Conservation (phyloP, 495 filamentous ascomycete species). For the Eremomyces bilateralis region DNA sequence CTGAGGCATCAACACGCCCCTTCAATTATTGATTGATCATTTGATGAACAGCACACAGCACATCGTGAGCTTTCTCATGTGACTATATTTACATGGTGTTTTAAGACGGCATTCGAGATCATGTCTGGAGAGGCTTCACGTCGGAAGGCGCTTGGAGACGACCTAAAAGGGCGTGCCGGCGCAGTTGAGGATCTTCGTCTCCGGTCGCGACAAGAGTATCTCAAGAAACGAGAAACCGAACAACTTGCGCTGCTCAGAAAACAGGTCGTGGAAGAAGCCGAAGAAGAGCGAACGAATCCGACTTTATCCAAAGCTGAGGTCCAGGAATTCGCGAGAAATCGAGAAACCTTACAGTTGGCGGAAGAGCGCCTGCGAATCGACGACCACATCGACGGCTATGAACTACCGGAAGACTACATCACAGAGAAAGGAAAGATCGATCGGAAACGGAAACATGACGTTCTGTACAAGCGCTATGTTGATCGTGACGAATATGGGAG, state of each 20-base stretch:
- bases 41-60: too few species aligned
- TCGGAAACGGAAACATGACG: constrained; percentile 72
- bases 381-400: constrained; percentile 89
- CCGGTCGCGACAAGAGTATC: constrained; percentile 73
- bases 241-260: constrained; percentile 62
- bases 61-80: too few species aligned
- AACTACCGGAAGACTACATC: constrained; percentile 85
- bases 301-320: constrained; percentile 58
- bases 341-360: constrained; percentile 66
- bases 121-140: too few species aligned
- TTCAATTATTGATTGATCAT: too few species aligned
- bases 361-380: constrained; percentile 78
- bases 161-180: too few species aligned
- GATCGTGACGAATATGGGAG: constrained; percentile 73
- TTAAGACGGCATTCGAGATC: too few species aligned
- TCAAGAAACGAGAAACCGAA: constrained; percentile 80
- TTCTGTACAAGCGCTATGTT: constrained; percentile 76
- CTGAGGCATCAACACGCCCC: too few species aligned
- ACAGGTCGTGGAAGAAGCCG: constrained; percentile 79
- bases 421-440: constrained; percentile 84
- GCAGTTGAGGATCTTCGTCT: constrained; percentile 50
- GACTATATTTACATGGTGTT: too few species aligned
- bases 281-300: constrained; percentile 47
- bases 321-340: constrained; percentile 76
- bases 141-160: too few species aligned